Percentiles rank a stretch among this genome's conserved stretches.
Evolutionary conservation across 495 filamentous ascomycete genomes (phyloP).

Genomic region (Neohortaea acidophila): DNA sequence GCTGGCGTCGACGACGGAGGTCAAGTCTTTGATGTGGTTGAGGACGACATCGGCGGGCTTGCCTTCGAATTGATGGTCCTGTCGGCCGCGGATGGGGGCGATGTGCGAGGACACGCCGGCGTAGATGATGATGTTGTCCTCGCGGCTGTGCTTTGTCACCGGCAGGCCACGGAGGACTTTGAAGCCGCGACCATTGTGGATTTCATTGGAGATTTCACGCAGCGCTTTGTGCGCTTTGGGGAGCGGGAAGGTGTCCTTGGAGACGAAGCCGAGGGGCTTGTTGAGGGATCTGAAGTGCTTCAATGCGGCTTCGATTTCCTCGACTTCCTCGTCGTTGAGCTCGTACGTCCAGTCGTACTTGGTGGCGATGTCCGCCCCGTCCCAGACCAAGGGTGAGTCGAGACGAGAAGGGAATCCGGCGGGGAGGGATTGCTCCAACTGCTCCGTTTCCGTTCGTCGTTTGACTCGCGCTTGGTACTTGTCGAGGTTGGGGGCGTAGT

Average conservation of each 20-base stretch:
- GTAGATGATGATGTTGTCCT: constrained; percentile 51
- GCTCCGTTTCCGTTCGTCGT: no score
- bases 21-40: no score
- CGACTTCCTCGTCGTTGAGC: no score
- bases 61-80: constrained; percentile 38
- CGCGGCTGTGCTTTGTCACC: constrained; percentile 34
- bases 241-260: constrained; percentile 41
- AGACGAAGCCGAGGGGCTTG: constrained; percentile 34
- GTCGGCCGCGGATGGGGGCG: constrained; percentile 40
- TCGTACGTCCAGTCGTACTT: no score
- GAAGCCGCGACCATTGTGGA: constrained; percentile 47
- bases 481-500: no score
- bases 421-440: no score
- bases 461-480: no score
- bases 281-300: constrained; percentile 31
- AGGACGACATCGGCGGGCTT: not conserved
- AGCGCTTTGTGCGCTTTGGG: constrained; percentile 35
- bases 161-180: constrained; percentile 45
- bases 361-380: no score
- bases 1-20: no score
- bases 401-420: no score
- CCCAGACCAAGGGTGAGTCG: no score
- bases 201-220: constrained; percentile 35
- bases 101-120: constrained; percentile 45
- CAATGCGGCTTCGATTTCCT: no score